phyloP scores from a whole-genome alignment of 345 rosid genomes.

The Sapria himalayana region DNA sequence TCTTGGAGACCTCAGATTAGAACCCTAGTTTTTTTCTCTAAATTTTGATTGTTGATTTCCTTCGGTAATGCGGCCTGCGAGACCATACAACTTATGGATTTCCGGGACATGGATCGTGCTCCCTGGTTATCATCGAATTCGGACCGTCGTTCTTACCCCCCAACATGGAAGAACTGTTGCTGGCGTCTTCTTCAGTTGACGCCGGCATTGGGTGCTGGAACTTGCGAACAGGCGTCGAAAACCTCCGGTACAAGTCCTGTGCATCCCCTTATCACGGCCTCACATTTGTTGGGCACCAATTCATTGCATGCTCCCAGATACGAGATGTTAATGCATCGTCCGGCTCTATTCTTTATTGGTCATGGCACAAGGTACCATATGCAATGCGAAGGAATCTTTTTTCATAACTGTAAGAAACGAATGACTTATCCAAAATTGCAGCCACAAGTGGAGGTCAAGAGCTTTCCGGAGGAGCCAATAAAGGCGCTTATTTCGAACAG shows the following conservation, averaged over 20 bases:
- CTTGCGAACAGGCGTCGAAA: conserved; percentile 34
- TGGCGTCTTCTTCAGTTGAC: conserved; percentile 55
- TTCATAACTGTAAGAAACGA: conserved; percentile 5
- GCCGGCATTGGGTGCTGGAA: conserved; percentile 71
- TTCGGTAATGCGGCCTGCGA: no score
- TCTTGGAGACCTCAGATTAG: no score
- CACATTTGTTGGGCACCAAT: conserved; percentile 30
- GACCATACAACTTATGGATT: no score
- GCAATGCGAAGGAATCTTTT: background rate
- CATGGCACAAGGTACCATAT: conserved; percentile 37
- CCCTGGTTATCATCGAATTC: no score
- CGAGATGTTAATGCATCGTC: conserved; percentile 32
- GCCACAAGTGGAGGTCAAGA: conserved; percentile 63
- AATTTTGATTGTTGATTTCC: no score
- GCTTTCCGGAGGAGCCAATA: conserved; percentile 65
- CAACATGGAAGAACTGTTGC: conserved; percentile 18
- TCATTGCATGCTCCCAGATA: conserved; percentile 61
- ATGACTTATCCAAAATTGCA: conserved; percentile 11
- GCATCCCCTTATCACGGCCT: conserved; percentile 57
- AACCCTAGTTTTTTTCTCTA: no score
- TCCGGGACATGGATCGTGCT: no score
- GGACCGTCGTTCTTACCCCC: no score
- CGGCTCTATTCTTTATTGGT: conserved; percentile 53
- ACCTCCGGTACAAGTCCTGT: conserved; percentile 44
- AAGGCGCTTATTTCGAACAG: conserved; percentile 40